Conservation (phyloP, 192 early-diverging fungal species). For the Coemansia sp. region DNA sequence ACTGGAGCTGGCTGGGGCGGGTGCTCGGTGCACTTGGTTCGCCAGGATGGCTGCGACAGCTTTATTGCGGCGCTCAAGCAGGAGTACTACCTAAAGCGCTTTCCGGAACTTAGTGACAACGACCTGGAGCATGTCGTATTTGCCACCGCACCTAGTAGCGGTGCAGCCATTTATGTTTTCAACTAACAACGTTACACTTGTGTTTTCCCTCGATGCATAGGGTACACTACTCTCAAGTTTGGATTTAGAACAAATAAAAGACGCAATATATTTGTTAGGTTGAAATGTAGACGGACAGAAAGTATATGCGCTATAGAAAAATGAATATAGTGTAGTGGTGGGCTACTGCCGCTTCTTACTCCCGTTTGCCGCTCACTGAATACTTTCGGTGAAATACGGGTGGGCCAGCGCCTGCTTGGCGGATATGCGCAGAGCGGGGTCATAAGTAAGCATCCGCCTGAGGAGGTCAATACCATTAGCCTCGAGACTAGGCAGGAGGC, state of each 20-base stretch:
- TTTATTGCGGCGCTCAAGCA: conserved; percentile 67
- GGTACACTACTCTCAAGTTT: background rate
- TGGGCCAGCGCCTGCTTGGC: conserved; percentile 79
- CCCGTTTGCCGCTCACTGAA: conserved; percentile 18
- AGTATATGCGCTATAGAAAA: background rate
- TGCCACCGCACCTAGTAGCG: conserved; percentile 29
- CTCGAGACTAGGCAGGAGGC: conserved; percentile 57
- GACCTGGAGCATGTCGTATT: conserved; percentile 59
- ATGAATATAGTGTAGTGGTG: background rate
- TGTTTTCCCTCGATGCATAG: background rate
- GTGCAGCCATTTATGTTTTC: conserved; percentile 19
- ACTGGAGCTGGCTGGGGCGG: conserved; percentile 96
- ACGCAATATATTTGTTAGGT: too few species aligned
- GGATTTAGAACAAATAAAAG: too few species aligned
- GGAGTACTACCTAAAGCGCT: conserved; percentile 61
- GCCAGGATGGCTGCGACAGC: conserved; percentile 52
- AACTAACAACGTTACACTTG: background rate
- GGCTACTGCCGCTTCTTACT: background rate
- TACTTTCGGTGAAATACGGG: conserved; percentile 67
- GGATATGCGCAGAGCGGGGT: conserved; percentile 76
- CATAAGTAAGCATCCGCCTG: conserved; percentile 68
- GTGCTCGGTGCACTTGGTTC: conserved; percentile 78
- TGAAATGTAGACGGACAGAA: too few species aligned
- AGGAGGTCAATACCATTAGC: conserved; percentile 72
- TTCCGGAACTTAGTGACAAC: conserved; percentile 48